These are phyloP conservation scores for Candida germanica DNA, from an alignment of 805 yeast species.

Conservation along the genomic window DNA sequence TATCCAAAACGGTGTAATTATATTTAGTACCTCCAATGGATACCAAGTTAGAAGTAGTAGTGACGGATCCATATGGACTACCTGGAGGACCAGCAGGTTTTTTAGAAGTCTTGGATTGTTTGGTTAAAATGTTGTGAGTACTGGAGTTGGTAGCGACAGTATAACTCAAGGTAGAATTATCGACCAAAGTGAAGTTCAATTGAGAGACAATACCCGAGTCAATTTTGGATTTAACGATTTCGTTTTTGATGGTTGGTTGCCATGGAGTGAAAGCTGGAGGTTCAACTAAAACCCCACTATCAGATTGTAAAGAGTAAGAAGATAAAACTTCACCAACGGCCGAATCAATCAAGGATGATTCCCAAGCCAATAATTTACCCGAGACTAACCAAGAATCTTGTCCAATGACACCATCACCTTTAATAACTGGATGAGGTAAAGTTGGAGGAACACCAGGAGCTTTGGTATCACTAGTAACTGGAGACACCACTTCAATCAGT, in stretches of 20 bases:
- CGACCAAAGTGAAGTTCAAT: conserved; percentile 23
- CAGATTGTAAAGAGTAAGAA: conserved; percentile 15
- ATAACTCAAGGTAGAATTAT: conserved; percentile 18
- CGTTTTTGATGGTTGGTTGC: conserved; percentile 17
- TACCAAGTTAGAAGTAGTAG: conserved; percentile 6
- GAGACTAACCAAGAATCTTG: conserved; percentile 21
- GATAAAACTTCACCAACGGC: conserved; percentile 17
- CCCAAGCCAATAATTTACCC: conserved; percentile 27
- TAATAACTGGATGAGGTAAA: conserved; percentile 17
- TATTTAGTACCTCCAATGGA: conserved; percentile 10
- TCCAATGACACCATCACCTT: conserved; percentile 13
- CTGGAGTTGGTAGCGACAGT: conserved; percentile 16
- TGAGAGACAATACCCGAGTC: conserved; percentile 15
- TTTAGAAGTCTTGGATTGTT: conserved; percentile 9
- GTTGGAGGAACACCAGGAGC: conserved; percentile 14
- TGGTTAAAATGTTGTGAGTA: conserved; percentile 13
- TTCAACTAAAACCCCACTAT: conserved; percentile 20
- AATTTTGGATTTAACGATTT: conserved; percentile 18
- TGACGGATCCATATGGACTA: conserved; percentile 10
- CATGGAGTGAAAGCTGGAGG: conserved; percentile 22
- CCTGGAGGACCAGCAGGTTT: conserved; percentile 15
- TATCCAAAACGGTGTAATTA: conserved; percentile 6
- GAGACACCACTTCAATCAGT: conserved; percentile 23
- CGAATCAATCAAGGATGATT: conserved; percentile 12
- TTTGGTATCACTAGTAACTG: conserved; percentile 15